Evolutionary conservation across 768 basidiomycete species (phyloP).

Genomic region (Amanita brunnescens): DNA sequence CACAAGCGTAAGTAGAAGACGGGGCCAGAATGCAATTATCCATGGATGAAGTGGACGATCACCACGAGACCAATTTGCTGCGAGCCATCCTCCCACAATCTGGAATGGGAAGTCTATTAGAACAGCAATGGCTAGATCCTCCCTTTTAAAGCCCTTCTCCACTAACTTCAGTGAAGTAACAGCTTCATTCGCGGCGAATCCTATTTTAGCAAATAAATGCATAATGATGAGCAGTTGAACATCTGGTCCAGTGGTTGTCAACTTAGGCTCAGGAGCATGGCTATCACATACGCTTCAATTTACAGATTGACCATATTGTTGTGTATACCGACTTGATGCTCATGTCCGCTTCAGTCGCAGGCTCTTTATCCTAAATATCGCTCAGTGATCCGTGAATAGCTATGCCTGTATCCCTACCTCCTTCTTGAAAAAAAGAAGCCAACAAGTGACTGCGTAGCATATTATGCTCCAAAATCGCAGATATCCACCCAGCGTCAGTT

Average conservation of each 20-base stretch:
- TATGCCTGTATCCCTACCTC: constrained; percentile 46
- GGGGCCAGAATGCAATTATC: constrained; percentile 87
- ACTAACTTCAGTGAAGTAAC: constrained; percentile 89
- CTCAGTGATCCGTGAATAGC: not conserved
- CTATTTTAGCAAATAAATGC: constrained; percentile 89
- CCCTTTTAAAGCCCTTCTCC: constrained; percentile 92
- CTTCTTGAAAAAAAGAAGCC: constrained; percentile 81
- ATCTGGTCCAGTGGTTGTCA: constrained; percentile 41
- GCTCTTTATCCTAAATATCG: constrained; percentile 62
- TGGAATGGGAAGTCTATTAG: constrained; percentile 98
- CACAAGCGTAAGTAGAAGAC: constrained; percentile 63
- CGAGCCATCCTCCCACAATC: constrained; percentile 89
- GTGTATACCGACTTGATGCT: constrained; percentile 85
- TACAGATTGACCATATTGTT: constrained; percentile 91
- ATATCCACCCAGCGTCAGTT: constrained; percentile 66
- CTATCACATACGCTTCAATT: constrained; percentile 70
- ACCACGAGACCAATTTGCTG: constrained; percentile 85
- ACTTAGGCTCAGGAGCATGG: not conserved
- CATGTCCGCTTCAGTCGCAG: constrained; percentile 72
- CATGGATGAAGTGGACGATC: constrained; percentile 76
- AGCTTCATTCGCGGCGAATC: constrained; percentile 90
- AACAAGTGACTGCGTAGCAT: constrained; percentile 79
- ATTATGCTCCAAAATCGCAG: constrained; percentile 79
- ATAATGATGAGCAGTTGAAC: constrained; percentile 81
- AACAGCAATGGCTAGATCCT: constrained; percentile 92